A percentile compares a stretch with the other conserved stretches of the same genome.
phyloP scores from a whole-genome alignment of 768 basidiomycete species.

The Auriculariales sp. region DNA sequence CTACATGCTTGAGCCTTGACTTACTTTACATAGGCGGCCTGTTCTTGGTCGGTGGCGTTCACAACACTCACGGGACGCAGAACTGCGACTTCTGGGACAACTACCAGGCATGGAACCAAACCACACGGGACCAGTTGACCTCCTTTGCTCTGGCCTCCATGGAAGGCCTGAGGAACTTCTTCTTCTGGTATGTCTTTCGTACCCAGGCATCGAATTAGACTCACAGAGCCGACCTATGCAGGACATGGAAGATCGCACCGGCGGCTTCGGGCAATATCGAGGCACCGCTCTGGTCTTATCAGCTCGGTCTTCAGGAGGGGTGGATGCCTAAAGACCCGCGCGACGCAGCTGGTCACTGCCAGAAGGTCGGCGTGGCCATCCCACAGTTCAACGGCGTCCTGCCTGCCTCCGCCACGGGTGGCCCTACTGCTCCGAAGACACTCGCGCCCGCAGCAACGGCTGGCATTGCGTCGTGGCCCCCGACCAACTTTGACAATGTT shows the following conservation, averaged over 20 bases:
- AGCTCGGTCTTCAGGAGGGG: conserved; percentile 54
- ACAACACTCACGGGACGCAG: not conserved
- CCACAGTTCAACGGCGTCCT: conserved; percentile 35
- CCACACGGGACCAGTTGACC: conserved; percentile 34
- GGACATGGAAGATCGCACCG: conserved; percentile 27
- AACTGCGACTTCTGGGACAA: not conserved
- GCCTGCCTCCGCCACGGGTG: conserved; percentile 57
- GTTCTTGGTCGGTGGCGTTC: not conserved
- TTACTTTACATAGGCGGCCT: not conserved
- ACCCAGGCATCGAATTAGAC: conserved; percentile 21
- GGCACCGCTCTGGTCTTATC: conserved; percentile 55
- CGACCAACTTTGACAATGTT: conserved; percentile 29
- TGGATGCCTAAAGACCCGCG: conserved; percentile 72
- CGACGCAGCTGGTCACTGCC: conserved; percentile 47
- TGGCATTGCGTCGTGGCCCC: conserved; percentile 38
- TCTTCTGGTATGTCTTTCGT: conserved; percentile 48
- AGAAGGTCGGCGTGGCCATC: conserved; percentile 12
- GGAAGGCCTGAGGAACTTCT: conserved; percentile 55
- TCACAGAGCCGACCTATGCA: conserved; percentile 22
- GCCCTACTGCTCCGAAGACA: conserved; percentile 32
- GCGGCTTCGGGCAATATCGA: conserved; percentile 19
- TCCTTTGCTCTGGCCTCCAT: conserved; percentile 40
- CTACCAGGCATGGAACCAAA: not conserved
- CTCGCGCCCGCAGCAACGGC: conserved; percentile 25
- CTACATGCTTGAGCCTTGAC: not conserved